A percentile compares a stretch with the other conserved stretches of the same genome.
These are phyloP conservation scores for Cymodocea nodosa DNA, from an alignment of 116 monocot genomes.

Conservation along the genomic window DNA sequence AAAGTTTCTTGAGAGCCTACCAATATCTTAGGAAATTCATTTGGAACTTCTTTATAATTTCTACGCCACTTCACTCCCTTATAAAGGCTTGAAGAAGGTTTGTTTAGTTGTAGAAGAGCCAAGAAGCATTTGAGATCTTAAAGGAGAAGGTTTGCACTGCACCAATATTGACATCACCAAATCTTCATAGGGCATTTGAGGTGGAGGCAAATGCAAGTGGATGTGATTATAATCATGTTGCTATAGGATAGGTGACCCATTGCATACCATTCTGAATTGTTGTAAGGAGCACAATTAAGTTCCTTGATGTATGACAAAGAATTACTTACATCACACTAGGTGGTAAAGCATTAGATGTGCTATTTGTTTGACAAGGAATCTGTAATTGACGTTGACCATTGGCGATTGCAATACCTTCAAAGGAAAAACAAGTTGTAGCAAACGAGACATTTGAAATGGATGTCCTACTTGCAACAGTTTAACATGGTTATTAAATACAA, in stretches of 20 bases:
- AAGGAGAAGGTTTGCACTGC: neutral
- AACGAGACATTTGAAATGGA: too few relatives aligned
- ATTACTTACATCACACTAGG: too few relatives aligned
- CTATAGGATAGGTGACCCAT: slow-evolving; percentile 3
- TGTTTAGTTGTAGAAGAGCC: neutral
- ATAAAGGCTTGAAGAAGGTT: neutral
- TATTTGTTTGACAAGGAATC: too few relatives aligned
- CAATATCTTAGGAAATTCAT: slow-evolving; percentile 4
- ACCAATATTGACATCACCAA: neutral
- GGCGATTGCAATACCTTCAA: too few relatives aligned
- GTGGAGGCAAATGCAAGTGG: slow-evolving; percentile 7
- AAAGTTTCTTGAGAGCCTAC: neutral
- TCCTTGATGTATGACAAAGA: too few relatives aligned
- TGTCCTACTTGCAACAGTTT: too few relatives aligned
- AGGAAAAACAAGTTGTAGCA: too few relatives aligned
- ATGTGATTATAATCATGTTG: neutral
- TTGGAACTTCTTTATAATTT: neutral
- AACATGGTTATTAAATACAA: too few relatives aligned
- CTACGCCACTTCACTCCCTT: neutral
- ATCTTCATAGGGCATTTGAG: slow-evolving; percentile 7
- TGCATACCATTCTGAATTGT: too few relatives aligned
- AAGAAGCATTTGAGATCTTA: neutral
- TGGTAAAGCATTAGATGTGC: too few relatives aligned
- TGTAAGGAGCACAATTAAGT: too few relatives aligned
- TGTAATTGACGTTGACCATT: too few relatives aligned